Conservation (phyloP, 495 filamentous ascomycete species). For the Daldinia caldariorum region DNA sequence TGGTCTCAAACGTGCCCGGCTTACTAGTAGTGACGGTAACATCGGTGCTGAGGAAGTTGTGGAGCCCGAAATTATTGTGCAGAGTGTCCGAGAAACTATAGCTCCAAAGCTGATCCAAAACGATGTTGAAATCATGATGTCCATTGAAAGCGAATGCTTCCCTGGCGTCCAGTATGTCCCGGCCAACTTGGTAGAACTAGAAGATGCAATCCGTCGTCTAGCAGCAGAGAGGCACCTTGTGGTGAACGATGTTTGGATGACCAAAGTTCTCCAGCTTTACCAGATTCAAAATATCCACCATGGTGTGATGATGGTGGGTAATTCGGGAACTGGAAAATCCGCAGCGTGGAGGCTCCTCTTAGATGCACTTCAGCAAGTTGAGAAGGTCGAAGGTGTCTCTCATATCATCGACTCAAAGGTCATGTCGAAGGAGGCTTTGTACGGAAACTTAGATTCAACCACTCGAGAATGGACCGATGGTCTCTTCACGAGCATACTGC, state of each 20-base stretch:
- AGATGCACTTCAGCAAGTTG: conserved; percentile 88
- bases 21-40: conserved; percentile 64
- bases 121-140: conserved; percentile 87
- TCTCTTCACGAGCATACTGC: conserved; percentile 94
- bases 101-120: conserved; percentile 93
- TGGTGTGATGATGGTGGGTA: conserved; percentile 99
- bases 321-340: conserved; percentile 94
- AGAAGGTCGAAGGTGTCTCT: conserved; percentile 90
- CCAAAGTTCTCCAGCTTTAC: conserved; percentile 93
- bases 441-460: conserved; percentile 93
- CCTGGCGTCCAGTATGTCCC: conserved; percentile 92
- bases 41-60: conserved; percentile 77
- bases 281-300: conserved; percentile 98
- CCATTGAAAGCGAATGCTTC: conserved; percentile 87
- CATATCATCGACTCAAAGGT: conserved; percentile 99
- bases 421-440: conserved; percentile 98
- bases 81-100: conserved; percentile 98
- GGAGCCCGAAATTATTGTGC: conserved; percentile 98
- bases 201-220: conserved; percentile 81
- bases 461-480: conserved; percentile 99
- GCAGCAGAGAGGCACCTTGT: conserved; percentile 85
- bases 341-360: conserved; percentile 94
- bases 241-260: conserved; percentile 94
- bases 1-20: conserved; percentile 86
- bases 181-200: conserved; percentile 80